Conservation (phyloP, 371 early-diverging fungal genomes). For the Lichtheimia hyalospora region DNA sequence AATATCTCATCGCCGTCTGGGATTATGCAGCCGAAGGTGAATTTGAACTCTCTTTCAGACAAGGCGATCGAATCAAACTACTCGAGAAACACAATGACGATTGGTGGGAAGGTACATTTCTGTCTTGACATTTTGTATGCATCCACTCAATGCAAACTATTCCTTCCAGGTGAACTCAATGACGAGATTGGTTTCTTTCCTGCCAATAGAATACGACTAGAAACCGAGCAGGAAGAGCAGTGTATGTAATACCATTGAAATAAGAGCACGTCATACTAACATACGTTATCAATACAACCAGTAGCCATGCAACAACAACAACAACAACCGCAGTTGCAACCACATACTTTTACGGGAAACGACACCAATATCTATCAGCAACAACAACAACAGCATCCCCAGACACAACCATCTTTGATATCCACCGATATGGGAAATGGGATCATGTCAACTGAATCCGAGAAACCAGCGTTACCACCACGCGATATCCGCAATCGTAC, state of each 20-base stretch:
- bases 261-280: no score
- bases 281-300: no score
- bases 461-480: neutral
- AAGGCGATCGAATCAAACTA: slow-evolving; percentile 46
- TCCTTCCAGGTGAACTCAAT: slow-evolving; percentile 36
- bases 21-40: slow-evolving; percentile 50
- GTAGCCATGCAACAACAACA: neutral
- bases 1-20: slow-evolving; percentile 45
- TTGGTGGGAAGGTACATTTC: slow-evolving; percentile 51
- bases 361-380: neutral
- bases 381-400: neutral
- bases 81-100: slow-evolving; percentile 53
- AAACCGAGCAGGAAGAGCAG: slow-evolving; percentile 6
- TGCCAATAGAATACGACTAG: slow-evolving; percentile 44
- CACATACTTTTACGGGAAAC: neutral
- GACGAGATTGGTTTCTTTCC: slow-evolving; percentile 54
- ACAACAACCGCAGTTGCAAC: no score
- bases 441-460: no score
- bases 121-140: neutral
- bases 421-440: neutral
- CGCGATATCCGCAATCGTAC: neutral
- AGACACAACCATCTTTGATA: neutral
- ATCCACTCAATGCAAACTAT: neutral
- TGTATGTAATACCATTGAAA: no score
- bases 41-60: slow-evolving; percentile 45